Evolutionary conservation across 2,329 filamentous ascomycete species (phyloP).

Genomic region (Fusarium nematophilum): DNA sequence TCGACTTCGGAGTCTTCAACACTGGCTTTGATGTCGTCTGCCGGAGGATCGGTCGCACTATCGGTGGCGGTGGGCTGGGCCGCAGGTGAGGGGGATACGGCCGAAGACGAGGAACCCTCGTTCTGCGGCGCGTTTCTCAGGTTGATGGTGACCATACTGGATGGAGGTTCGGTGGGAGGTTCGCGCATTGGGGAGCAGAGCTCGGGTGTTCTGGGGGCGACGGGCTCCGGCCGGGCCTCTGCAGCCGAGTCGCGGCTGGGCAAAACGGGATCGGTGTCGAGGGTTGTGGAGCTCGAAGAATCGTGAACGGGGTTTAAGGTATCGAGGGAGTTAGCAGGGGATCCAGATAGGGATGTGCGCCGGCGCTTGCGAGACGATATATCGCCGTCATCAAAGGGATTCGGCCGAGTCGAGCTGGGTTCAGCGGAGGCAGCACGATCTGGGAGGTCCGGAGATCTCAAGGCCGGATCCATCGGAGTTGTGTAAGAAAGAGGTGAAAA

Average conservation of each 20-base stretch:
- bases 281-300: constrained; percentile 48
- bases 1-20: constrained; percentile 59
- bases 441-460: constrained; percentile 62
- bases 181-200: constrained; percentile 47
- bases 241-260: constrained; percentile 40
- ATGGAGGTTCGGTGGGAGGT: constrained; percentile 52
- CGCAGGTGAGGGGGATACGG: constrained; percentile 53
- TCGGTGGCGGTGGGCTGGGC: constrained; percentile 24
- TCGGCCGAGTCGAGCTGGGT: constrained; percentile 70
- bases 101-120: constrained; percentile 56
- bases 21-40: constrained; percentile 54
- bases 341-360: constrained; percentile 68
- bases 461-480: constrained; percentile 66
- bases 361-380: constrained; percentile 69
- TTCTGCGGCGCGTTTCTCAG: constrained; percentile 60
- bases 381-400: constrained; percentile 72
- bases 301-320: constrained; percentile 49
- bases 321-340: constrained; percentile 65
- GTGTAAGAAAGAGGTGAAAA: constrained; percentile 48
- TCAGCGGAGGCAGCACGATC: constrained; percentile 72
- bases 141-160: constrained; percentile 71
- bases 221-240: constrained; percentile 55
- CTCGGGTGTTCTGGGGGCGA: constrained; percentile 58
- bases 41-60: neutral
- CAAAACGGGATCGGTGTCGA: constrained; percentile 44